Evolutionary conservation across 495 filamentous ascomycete genomes (phyloP), one percentile per base, ranked within the genome.

Genomic region (Copromyces sp.): DNA sequence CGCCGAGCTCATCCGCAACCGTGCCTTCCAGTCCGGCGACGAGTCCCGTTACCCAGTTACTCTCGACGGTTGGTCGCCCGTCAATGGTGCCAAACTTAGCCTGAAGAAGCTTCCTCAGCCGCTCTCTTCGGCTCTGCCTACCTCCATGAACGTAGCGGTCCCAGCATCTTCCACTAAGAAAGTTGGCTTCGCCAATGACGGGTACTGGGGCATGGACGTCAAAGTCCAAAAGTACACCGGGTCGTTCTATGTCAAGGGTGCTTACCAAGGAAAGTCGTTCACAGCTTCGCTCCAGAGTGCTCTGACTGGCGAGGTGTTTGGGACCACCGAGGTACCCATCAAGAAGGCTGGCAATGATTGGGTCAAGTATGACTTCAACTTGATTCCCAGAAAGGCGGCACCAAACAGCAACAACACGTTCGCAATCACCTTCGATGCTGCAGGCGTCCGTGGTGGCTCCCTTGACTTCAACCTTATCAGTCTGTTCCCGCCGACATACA

Each of bases 1-100:
- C 75, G 91, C 89, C 39, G 90, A 94, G 76, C 79, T 94, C 16
- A 88, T 93, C 38, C 84, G 83, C 39, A 94, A 94, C 79, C 87
- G 91, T 68, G 92, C 90, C n/a, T 93, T 94, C 73, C 83, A 85
- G 53, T 74, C 75, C 39, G 78, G 74, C 70, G 76, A 73, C 0
- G n/a, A 77, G 29, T 61, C 53, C 14, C 53, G 53, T 61, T 84
- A 75, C 71, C 81, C 82, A 9, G 73, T 75, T 7, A 84, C 82
- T 11, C 80, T 90, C 29, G 84, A 86, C 1, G 83, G 76, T 9
- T 92, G 90, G 85, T 80, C 83, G 24, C 74, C 88, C 9, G 80
- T 92, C 44, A 85, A 85, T 37, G 82, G 80, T 32, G 85, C 84
- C 14, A 38, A 75, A 14, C 82, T 92, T 40, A 81, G 80, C 7